Evolutionary conservation across 2,329 filamentous ascomycete genomes (phyloP).

Genomic region (Hypoxylon rubiginosum): DNA sequence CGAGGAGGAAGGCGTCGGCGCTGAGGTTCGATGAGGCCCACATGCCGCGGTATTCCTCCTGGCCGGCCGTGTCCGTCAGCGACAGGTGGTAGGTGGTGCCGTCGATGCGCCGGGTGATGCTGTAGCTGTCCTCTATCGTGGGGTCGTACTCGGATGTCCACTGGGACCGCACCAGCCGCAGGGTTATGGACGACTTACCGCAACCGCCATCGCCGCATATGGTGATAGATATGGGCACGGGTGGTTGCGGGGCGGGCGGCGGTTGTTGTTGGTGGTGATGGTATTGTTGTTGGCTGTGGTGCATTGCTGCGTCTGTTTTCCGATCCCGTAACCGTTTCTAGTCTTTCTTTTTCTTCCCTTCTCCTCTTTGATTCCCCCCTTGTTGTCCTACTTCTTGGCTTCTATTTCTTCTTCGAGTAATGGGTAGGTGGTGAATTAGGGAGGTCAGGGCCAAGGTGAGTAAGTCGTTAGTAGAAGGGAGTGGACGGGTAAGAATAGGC

Average conservation of each 20-base stretch:
- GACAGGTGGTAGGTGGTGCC: slow-evolving; percentile 83
- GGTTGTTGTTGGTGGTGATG: slow-evolving; percentile 33
- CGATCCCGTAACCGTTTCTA: not conserved
- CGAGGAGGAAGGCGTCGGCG: slow-evolving; percentile 85
- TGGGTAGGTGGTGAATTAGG: not conserved
- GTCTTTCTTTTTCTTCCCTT: slow-evolving; percentile 3
- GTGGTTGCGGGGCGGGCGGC: slow-evolving; percentile 53
- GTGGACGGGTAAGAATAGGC: slow-evolving; percentile 7
- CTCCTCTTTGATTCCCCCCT: not conserved
- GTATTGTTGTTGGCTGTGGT: slow-evolving; percentile 43
- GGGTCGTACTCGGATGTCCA: slow-evolving; percentile 89
- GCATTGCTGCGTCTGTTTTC: slow-evolving; percentile 31
- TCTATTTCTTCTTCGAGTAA: slow-evolving; percentile 10
- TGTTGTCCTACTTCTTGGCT: slow-evolving; percentile 7
- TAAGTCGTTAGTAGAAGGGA: slow-evolving; percentile 7
- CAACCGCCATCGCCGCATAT: slow-evolving; percentile 90
- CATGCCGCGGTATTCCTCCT: slow-evolving; percentile 90
- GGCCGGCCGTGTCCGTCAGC: slow-evolving; percentile 87
- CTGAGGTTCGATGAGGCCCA: slow-evolving; percentile 84
- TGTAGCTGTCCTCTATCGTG: slow-evolving; percentile 87
- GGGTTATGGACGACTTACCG: slow-evolving; percentile 86
- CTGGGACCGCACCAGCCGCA: slow-evolving; percentile 83
- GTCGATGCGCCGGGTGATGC: slow-evolving; percentile 83
- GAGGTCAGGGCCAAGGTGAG: not conserved
- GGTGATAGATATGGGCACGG: slow-evolving; percentile 77